Percentiles rank a stretch among this genome's conserved stretches.
phyloP scores from a whole-genome alignment of 352 stramenopile genomes.

The Phytophthora fragariae region DNA sequence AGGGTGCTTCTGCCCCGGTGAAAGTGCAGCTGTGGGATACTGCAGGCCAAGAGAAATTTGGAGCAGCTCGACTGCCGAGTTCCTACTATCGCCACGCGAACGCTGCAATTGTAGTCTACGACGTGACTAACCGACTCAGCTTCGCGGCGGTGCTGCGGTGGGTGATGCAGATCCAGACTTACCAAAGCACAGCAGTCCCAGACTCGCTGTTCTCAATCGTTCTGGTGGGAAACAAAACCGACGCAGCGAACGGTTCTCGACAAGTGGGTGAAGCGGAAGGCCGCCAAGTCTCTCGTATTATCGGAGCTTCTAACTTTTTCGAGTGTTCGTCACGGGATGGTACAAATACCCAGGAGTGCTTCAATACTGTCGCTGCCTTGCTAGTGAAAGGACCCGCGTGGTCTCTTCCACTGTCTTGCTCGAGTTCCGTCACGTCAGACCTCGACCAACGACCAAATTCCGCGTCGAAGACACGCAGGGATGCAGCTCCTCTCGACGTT shows the following conservation, averaged over 20 bases:
- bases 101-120: constrained; percentile 57
- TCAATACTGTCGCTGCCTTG: constrained; percentile 23
- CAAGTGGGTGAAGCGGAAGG: constrained; percentile 39
- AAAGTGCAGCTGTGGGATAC: constrained; percentile 71
- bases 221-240: constrained; percentile 46
- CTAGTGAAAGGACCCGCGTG: constrained; percentile 10
- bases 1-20: constrained; percentile 31
- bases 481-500: constrained; percentile 16
- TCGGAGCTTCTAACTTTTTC: constrained; percentile 36
- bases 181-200: constrained; percentile 2
- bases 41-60: constrained; percentile 56
- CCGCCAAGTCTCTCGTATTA: constrained; percentile 17
- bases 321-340: constrained; percentile 31
- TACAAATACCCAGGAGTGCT: constrained; percentile 22
- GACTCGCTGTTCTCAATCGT: constrained; percentile 39
- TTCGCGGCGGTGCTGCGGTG: constrained; percentile 45
- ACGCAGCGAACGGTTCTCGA: constrained; percentile 8
- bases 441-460: not conserved
- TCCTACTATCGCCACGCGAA: constrained; percentile 56
- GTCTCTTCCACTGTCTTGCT: not conserved
- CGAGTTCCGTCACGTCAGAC: not conserved
- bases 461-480: constrained; percentile 1
- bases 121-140: constrained; percentile 43
- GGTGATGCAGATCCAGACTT: constrained; percentile 37
- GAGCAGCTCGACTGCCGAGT: constrained; percentile 37